A percentile compares a stretch with the other conserved stretches of the same genome.
These are phyloP conservation scores for Psophocarpus tetragonolobus DNA, from an alignment of 306 rosid genomes.

Conservation along the genomic window DNA sequence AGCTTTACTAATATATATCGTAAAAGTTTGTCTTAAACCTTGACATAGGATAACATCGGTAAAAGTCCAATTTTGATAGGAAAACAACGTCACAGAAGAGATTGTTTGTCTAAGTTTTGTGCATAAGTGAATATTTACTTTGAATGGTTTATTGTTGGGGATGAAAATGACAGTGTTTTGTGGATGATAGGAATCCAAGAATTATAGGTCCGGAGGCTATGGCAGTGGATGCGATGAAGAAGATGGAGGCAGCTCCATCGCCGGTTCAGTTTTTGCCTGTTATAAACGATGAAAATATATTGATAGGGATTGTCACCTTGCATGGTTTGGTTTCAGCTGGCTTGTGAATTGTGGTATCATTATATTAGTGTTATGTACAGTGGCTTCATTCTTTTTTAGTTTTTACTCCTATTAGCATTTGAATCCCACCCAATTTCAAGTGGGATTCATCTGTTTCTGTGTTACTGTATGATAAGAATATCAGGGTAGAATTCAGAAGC, in stretches of 20 bases:
- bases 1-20: too few species aligned
- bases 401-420: slow-evolving; percentile 3
- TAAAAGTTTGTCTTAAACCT: too few species aligned
- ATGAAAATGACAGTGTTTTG: not conserved
- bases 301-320: slow-evolving; percentile 96
- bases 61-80: not conserved
- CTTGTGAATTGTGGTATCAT: slow-evolving; percentile 42
- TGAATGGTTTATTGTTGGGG: not conserved
- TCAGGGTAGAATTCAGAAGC: not conserved
- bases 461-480: not conserved
- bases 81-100: too few species aligned
- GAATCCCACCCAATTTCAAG: slow-evolving; percentile 4
- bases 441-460: slow-evolving; percentile 22
- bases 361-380: not conserved
- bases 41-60: too few species aligned
- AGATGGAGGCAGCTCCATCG: slow-evolving; percentile 98
- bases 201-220: slow-evolving; percentile 72
- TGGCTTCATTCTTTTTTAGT: slow-evolving; percentile 39
- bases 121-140: not conserved
- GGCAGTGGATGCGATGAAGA: slow-evolving; percentile 98
- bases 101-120: not conserved
- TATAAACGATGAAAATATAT: slow-evolving; percentile 48
- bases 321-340: slow-evolving; percentile 97
- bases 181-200: slow-evolving; percentile 68
- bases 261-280: slow-evolving; percentile 97